These are phyloP conservation scores for Boletus subparvulus DNA, from an alignment of 768 basidiomycete genomes.

Conservation along the genomic window DNA sequence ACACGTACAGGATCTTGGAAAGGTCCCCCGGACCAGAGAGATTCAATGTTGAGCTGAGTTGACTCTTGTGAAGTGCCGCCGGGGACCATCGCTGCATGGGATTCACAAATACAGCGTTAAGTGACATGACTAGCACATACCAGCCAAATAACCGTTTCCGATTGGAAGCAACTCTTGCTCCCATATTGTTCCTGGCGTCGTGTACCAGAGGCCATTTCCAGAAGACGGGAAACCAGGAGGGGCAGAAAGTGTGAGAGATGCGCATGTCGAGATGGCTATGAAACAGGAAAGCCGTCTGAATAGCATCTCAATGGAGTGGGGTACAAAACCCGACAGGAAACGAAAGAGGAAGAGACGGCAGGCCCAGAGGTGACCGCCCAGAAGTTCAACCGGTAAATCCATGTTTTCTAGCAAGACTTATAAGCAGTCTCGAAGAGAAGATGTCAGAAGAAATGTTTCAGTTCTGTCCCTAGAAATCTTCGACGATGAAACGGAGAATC, in stretches of 20 bases:
- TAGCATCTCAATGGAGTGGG: slow-evolving; percentile 16
- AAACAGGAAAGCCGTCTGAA: slow-evolving; percentile 24
- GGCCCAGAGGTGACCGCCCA: slow-evolving; percentile 20
- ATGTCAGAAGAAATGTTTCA: neutral
- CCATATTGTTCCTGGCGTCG: slow-evolving; percentile 53
- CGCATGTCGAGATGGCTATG: slow-evolving; percentile 19
- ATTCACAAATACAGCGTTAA: neutral
- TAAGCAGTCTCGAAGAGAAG: neutral
- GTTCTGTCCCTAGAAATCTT: neutral
- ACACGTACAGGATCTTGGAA: slow-evolving; percentile 58
- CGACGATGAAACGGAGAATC: neutral
- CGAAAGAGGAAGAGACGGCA: slow-evolving; percentile 8
- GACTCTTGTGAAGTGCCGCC: slow-evolving; percentile 61
- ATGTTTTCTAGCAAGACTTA: slow-evolving; percentile 12
- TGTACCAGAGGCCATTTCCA: slow-evolving; percentile 79
- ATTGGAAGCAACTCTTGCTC: slow-evolving; percentile 61
- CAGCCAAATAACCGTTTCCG: slow-evolving; percentile 72
- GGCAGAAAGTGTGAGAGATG: slow-evolving; percentile 16
- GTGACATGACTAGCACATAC: slow-evolving; percentile 31
- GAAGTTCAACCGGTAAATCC: slow-evolving; percentile 19
- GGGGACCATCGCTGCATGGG: slow-evolving; percentile 55
- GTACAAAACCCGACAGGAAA: slow-evolving; percentile 18
- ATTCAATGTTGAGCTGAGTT: slow-evolving; percentile 72
- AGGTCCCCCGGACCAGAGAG: slow-evolving; percentile 74
- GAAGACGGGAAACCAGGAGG: slow-evolving; percentile 59